Base-by-base conservation (phyloP, 352 stramenopile genomes). In the Pelagophyceae sp. region DNA sequence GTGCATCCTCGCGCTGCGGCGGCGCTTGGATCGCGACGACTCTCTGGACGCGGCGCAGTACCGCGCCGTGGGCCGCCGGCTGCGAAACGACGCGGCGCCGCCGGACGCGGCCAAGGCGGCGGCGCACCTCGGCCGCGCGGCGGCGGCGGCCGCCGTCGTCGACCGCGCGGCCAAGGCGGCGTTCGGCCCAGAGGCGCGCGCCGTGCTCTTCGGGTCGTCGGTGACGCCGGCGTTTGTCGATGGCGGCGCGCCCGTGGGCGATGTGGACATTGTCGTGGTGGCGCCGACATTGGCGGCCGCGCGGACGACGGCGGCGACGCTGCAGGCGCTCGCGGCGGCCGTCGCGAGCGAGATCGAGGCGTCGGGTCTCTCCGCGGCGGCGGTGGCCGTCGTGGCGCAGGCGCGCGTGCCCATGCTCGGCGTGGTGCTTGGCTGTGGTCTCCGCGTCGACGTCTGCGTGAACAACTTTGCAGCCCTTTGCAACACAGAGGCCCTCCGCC, bases 321-420 rank as follows among this genome's bases (percentile, higher is more conserved):
- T 38, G 61, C 5, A 19, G 6, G 33, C 33, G 29, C 29, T 27
- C 11, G 61, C 61, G 61, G 61, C 61, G 45, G 23, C 23, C 11
- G 17, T 67, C 25, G 31, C 27, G 31, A 67, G 31, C 11, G 25
- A 29, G 64, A 38, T 19, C 31, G 31, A 50, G 60, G 15, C 64
- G 6, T 19, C 3, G 5, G 32, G 11, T 72, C 6, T 31, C 6
- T 50, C 19, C 35, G 31, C 31, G 35, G 64, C 15, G 58, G 29
- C 15, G 58, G 15, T 45, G 5, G 31, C 3, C 6, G 67, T 37
- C 15, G 38, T 74, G 17, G 37, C 33, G 15, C 11, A 19, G 33
- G 67, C 67, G 67, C 67, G 67, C 67, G 67, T 74, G 35, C 67
- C 67, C 35, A 2, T 58, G 33, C 67, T 74, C 38, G 58, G 11